Evolutionary conservation across 1,284 basidiomycete species (phyloP).

Genomic region (Trametes hirsuta): DNA sequence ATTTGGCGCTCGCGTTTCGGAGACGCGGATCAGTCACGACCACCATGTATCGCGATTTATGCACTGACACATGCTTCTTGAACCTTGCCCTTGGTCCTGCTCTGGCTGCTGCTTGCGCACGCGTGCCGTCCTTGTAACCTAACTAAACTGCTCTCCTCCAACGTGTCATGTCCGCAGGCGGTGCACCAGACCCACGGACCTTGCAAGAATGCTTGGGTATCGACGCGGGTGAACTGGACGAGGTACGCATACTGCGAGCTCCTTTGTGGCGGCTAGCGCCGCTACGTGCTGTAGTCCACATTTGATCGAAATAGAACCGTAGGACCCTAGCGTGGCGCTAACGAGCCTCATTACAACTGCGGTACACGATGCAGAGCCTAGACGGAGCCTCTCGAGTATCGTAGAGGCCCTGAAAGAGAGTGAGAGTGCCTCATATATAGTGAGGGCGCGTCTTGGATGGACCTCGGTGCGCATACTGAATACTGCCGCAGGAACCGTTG

Average conservation of each 20-base stretch:
- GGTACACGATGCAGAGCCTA: slow-evolving; percentile 29
- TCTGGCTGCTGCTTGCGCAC: too few relatives aligned
- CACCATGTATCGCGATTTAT: too few relatives aligned
- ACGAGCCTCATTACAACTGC: slow-evolving; percentile 31
- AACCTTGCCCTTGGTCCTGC: too few relatives aligned
- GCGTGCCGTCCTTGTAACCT: too few relatives aligned
- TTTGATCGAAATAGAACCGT: slow-evolving; percentile 6
- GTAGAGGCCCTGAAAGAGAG: slow-evolving; percentile 24
- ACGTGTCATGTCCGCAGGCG: background rate
- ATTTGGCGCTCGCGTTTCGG: too few relatives aligned
- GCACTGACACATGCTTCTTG: too few relatives aligned
- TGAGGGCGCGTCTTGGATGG: slow-evolving; percentile 9
- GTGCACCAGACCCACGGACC: background rate
- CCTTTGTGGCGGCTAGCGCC: background rate
- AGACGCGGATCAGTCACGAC: too few relatives aligned
- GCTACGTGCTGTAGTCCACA: background rate
- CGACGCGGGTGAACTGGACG: slow-evolving; percentile 14
- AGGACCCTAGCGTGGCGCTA: slow-evolving; percentile 27
- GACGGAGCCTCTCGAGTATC: slow-evolving; percentile 23
- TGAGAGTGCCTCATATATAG: slow-evolving; percentile 26
- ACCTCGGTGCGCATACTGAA: background rate
- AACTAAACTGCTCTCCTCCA: too few relatives aligned
- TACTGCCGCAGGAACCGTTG: slow-evolving; percentile 51
- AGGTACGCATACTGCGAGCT: slow-evolving; percentile 6
- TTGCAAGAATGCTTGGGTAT: background rate